Base-by-base conservation (phyloP, 129 eudicot genomes). In the Flaveria brownii region DNA sequence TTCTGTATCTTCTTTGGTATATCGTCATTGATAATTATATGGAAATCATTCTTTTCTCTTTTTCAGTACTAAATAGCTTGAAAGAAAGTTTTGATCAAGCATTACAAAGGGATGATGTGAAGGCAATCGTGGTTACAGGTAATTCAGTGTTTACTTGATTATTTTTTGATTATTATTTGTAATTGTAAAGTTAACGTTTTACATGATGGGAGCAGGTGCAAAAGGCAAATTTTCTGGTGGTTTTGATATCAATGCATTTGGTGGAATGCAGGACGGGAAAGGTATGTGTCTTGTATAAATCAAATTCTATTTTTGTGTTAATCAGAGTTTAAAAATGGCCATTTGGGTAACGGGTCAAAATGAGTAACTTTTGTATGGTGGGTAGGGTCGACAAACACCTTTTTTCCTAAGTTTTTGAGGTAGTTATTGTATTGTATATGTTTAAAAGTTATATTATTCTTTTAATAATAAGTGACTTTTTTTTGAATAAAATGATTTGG, bases 151-250 rank as follows among this genome's bases (percentile, higher is more conserved):
- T 13, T 83, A 78, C 14, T 75, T 47, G 16, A 47, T 50, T 69
- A 67, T n/a, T 17, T 36, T 10, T 63, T 72, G 15, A 22, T 39
- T 42, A 63, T 70, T 47, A 36, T 55, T 23, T 68, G 60, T 73
- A 74, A 42, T 45, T 26, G 30, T 18, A 11, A 41, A 20, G 23
- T 3, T 55, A 28, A 52, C 42, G n/a, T 5, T 42, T 69, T 62
- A 36, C 78, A 26, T 56, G 70, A 20, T 77, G 75, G 81, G 85
- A 83, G 63, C 89, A 95, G 99, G 99, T 55, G 89, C 90, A 25
- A 83, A 91, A 70, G 97, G 99, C 8, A 91, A 88, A 73, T 95
- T 95, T 84, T 95, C 99, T 54, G 99, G 97, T 86, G 99, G 99
- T 83, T 95, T 95, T 80, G 97, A 95, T 78, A 95, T 95, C 30